Evolutionary conservation across 352 stramenopile genomes (phyloP).

Genomic region (Pythium volutum): DNA sequence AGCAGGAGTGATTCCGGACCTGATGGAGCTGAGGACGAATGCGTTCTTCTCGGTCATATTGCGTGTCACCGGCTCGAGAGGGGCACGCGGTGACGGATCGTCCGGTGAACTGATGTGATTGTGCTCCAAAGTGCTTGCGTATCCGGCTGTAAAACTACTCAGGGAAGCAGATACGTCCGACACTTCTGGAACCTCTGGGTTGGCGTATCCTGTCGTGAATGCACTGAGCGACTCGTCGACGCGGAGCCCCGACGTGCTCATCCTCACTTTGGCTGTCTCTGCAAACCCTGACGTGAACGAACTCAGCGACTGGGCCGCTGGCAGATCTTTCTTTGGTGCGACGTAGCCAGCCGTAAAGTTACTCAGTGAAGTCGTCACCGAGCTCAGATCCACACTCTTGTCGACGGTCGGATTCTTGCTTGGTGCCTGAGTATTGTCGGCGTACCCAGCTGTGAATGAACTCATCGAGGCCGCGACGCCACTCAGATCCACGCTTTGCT

Average conservation of each 20-base stretch:
- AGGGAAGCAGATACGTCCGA: constrained; percentile 15
- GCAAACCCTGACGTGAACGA: constrained; percentile 21
- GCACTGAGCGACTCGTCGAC: constrained; percentile 29
- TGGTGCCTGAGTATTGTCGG: not conserved
- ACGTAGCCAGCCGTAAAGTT: constrained; percentile 21
- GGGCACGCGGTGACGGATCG: not conserved
- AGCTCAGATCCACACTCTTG: constrained; percentile 7
- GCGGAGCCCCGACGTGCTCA: not conserved
- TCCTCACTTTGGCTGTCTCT: constrained; percentile 8
- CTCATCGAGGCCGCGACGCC: constrained; percentile 15
- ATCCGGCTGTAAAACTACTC: constrained; percentile 32
- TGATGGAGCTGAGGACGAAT: constrained; percentile 24
- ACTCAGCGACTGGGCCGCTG: constrained; percentile 12
- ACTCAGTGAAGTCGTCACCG: constrained; percentile 15
- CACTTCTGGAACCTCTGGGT: not conserved
- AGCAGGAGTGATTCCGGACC: constrained; percentile 13
- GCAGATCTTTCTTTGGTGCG: not conserved
- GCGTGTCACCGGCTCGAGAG: not conserved
- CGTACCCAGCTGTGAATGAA: constrained; percentile 10
- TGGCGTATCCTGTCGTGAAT: constrained; percentile 27
- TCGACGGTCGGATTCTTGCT: not conserved
- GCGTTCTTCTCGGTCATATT: not conserved
- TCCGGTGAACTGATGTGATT: not conserved
- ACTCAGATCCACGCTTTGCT: constrained; percentile 16
- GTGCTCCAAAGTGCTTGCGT: not conserved